Base-by-base conservation (phyloP, 257 asterid genomes). In the Euphrasia confusa region DNA sequence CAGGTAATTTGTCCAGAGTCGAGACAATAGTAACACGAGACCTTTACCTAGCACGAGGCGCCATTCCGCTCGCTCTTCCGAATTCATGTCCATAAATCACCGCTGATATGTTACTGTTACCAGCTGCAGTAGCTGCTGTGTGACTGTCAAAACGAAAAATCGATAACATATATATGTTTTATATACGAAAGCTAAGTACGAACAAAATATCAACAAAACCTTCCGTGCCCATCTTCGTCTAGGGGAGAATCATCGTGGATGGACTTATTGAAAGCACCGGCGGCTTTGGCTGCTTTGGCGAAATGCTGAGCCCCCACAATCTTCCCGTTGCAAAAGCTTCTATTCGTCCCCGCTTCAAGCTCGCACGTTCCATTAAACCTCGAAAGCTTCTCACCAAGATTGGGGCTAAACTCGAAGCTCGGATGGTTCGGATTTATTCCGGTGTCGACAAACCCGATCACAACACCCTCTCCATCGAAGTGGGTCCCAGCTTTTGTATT, bases 1-100 rank as follows among this genome's bases (percentile, higher is more conserved):
- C n/a, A n/a, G n/a, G n/a, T n/a, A n/a, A n/a, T n/a, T n/a, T n/a
- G n/a, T n/a, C n/a, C n/a, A n/a, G n/a, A n/a, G n/a, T n/a, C n/a
- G n/a, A n/a, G n/a, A n/a, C n/a, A n/a, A n/a, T n/a, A n/a, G n/a
- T n/a, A n/a, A n/a, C n/a, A n/a, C n/a, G n/a, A n/a, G n/a, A n/a
- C n/a, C n/a, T n/a, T n/a, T n/a, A n/a, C n/a, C n/a, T 86, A 32
- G 98, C 98, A 60, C 98, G 95, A 30, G 98, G 98, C 64, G 98
- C 98, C 98, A 92, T 89, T 66, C 98, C 98, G 78, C 98, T 92
- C 47, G 98, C 98, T 79, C 78, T 73, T 74, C 98, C 98, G 45
- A 86, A 89, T 79, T 86, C 98, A 73, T 69, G 84, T 65, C 98
- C 98, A 70, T 86, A 40, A 94, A 93, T 75, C 66, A 88, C 81